phyloP scores from a whole-genome alignment of 2,329 filamentous ascomycete genomes.

The Xylariales sp. region DNA sequence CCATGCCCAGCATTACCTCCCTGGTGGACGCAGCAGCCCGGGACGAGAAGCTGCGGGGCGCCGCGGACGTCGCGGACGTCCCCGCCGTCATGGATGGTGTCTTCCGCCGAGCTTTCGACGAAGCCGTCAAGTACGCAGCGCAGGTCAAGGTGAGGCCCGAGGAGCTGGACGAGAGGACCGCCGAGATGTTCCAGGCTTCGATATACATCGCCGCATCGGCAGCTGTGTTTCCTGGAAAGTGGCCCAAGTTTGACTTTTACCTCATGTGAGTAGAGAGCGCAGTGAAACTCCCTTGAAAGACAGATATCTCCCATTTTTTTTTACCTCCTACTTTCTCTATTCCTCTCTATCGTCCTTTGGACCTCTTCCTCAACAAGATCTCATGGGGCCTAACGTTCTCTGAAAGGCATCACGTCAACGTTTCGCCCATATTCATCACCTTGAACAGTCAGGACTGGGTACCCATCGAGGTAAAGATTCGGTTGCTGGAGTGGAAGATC shows the following conservation, averaged over 20 bases:
- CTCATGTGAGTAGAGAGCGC: slow-evolving; percentile 43
- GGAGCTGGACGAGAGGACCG: slow-evolving; percentile 50
- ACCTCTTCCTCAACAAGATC: no score
- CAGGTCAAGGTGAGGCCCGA: slow-evolving; percentile 53
- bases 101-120: slow-evolving; percentile 54
- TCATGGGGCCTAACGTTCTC: no score
- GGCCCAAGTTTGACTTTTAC: slow-evolving; percentile 78
- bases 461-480: slow-evolving; percentile 53
- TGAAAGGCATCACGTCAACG: slow-evolving; percentile 77
- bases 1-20: slow-evolving; percentile 44
- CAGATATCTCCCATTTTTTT: neutral
- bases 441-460: slow-evolving; percentile 62
- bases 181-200: slow-evolving; percentile 65
- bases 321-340: no score
- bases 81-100: slow-evolving; percentile 70
- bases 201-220: slow-evolving; percentile 47
- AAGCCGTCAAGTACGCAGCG: slow-evolving; percentile 58
- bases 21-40: slow-evolving; percentile 57
- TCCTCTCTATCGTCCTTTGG: no score
- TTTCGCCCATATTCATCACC: slow-evolving; percentile 65
- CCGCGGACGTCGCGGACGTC: slow-evolving; percentile 45
- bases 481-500: slow-evolving; percentile 78
- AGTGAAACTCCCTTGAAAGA: neutral
- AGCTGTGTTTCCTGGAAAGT: slow-evolving; percentile 59
- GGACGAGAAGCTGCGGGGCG: slow-evolving; percentile 51